Conservation (phyloP, 371 early-diverging fungal genomes). For the Gilbertella persicaria region DNA sequence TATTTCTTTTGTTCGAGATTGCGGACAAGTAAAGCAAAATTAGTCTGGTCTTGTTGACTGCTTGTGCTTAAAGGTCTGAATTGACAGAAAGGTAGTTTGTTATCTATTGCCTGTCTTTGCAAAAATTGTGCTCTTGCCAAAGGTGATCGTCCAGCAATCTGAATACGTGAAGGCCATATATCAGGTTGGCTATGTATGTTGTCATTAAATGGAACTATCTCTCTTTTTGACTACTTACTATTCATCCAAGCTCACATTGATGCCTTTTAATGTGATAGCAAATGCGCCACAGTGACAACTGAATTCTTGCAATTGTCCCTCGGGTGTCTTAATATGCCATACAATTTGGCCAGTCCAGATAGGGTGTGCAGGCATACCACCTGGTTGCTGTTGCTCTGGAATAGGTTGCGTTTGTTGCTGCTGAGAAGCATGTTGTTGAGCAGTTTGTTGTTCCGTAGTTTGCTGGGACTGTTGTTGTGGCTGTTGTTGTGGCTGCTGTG, state of each 20-base stretch:
- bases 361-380: slow-evolving; percentile 33
- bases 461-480: slow-evolving; percentile 15
- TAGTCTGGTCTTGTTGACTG: slow-evolving; percentile 49
- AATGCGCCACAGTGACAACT: slow-evolving; percentile 52
- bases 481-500: neutral
- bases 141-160: slow-evolving; percentile 53
- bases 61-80: slow-evolving; percentile 49
- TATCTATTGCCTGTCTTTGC: slow-evolving; percentile 45
- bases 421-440: slow-evolving; percentile 30
- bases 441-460: slow-evolving; percentile 1
- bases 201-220: neutral
- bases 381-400: slow-evolving; percentile 30
- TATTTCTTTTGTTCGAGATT: slow-evolving; percentile 57
- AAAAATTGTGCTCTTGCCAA: slow-evolving; percentile 44
- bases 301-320: slow-evolving; percentile 46
- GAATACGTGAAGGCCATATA: slow-evolving; percentile 57
- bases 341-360: slow-evolving; percentile 62
- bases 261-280: slow-evolving; percentile 44
- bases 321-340: slow-evolving; percentile 51
- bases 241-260: slow-evolving; percentile 43
- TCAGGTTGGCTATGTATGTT: slow-evolving; percentile 28
- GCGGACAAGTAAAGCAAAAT: slow-evolving; percentile 46
- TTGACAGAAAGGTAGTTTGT: slow-evolving; percentile 55
- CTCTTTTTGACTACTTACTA: slow-evolving; percentile 43
- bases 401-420: slow-evolving; percentile 28